Conservation (phyloP, 2,329 filamentous ascomycete genomes). For the Epichloe aotearoae region DNA sequence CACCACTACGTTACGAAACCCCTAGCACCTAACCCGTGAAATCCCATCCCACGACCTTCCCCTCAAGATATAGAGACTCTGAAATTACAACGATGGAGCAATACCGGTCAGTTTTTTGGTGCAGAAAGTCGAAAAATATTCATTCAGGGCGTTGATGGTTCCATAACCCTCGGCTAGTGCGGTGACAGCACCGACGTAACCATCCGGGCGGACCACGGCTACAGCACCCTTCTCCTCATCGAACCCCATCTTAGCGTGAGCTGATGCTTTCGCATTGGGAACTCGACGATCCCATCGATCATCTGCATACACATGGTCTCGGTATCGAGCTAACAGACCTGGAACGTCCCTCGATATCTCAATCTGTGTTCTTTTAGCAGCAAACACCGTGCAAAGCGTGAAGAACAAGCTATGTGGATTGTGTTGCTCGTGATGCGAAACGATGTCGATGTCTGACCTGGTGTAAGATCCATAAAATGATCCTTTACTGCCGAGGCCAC, state of each 20-base stretch:
- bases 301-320: conserved; percentile 75
- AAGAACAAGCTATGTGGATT: conserved; percentile 78
- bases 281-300: conserved; percentile 63
- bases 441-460: conserved; percentile 44
- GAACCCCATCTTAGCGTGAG: conserved; percentile 79
- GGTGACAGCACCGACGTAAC: conserved; percentile 69
- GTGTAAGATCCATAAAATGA: conserved; percentile 62
- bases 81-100: neutral
- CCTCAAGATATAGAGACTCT: neutral
- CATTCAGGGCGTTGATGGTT: conserved; percentile 70
- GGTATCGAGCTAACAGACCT: conserved; percentile 56
- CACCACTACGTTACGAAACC: neutral
- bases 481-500: conserved; percentile 46
- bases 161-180: conserved; percentile 61
- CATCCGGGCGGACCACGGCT: conserved; percentile 75
- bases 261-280: conserved; percentile 55
- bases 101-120: conserved; percentile 34
- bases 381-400: conserved; percentile 65
- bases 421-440: conserved; percentile 67
- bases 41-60: neutral
- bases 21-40: neutral
- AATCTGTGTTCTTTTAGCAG: conserved; percentile 51
- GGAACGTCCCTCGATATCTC: conserved; percentile 64
- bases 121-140: conserved; percentile 65
- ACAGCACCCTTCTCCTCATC: conserved; percentile 61